Percentiles rank a stretch among this genome's conserved stretches.
Conservation (phyloP, 257 asterid genomes). For the Jasminum sambac region DNA sequence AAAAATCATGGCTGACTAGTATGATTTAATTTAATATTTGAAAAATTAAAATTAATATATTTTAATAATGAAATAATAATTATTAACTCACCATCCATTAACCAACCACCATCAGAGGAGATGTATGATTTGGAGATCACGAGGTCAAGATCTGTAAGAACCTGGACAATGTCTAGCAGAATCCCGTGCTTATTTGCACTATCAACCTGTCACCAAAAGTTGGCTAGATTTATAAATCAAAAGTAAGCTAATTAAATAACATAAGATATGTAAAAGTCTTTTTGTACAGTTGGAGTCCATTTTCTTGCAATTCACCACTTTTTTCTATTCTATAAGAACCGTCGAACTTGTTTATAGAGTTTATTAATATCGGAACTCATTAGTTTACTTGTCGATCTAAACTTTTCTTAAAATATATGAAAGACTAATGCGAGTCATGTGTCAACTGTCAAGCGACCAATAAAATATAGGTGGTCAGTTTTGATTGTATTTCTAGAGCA, state of each 20-base stretch:
- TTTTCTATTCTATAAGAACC: not conserved
- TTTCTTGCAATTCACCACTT: conserved; percentile 3
- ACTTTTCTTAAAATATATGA: not conserved
- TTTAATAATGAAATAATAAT: not conserved
- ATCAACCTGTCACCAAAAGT: conserved; percentile 57
- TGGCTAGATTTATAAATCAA: not conserved
- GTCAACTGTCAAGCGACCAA: not conserved
- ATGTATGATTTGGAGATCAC: conserved; percentile 84
- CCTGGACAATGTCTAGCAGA: conserved; percentile 92
- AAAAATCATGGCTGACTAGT: conserved; percentile 28
- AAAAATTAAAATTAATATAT: not conserved
- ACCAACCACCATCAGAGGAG: conserved; percentile 93
- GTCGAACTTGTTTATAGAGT: not conserved
- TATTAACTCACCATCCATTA: conserved; percentile 81
- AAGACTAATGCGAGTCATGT: not conserved
- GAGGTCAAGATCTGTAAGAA: conserved; percentile 84
- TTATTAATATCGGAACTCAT: not conserved
- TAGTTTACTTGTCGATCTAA: not conserved
- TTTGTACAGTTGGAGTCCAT: conserved; percentile 30
- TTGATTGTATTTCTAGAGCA: no score
- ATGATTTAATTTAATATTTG: not conserved
- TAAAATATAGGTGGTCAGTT: no score
- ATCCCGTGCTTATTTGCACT: conserved; percentile 88
- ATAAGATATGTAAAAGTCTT: conserved; percentile 26
- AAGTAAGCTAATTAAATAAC: not conserved